These are phyloP conservation scores for Colletotrichum orbiculare DNA, from an alignment of 2,329 filamentous ascomycete species.

Conservation along the genomic window DNA sequence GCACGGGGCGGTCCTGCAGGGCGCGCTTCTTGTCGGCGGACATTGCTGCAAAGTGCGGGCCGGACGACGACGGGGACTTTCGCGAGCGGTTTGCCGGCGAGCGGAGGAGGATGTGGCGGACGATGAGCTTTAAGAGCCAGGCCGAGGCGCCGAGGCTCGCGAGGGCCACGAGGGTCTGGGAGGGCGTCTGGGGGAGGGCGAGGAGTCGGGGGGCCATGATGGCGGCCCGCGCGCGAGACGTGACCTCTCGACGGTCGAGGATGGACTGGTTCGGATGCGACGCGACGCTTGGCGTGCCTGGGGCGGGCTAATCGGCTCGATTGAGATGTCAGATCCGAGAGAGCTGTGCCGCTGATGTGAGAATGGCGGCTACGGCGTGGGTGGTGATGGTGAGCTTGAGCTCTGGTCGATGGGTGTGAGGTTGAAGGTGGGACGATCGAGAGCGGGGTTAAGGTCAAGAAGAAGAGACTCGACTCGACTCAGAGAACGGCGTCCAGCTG, in stretches of 20 bases:
- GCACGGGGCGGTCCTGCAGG: conserved; percentile 52
- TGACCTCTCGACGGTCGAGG: not conserved
- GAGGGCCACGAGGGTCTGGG: conserved; percentile 30
- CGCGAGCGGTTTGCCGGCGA: conserved; percentile 23
- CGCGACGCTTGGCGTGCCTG: conserved; percentile 5
- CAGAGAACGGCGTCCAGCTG: not conserved
- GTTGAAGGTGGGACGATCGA: not conserved
- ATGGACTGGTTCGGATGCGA: not conserved
- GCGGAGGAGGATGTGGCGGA: conserved; percentile 34
- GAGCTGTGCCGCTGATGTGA: conserved; percentile 7
- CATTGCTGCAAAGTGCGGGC: conserved; percentile 30
- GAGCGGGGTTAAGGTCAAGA: not conserved
- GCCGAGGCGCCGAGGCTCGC: conserved; percentile 27
- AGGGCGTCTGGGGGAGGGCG: conserved; percentile 26
- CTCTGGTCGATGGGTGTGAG: conserved; percentile 5
- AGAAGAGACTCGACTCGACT: not conserved
- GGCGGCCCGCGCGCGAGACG: not conserved
- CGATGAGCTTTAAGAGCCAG: conserved; percentile 34
- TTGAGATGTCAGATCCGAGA: conserved; percentile 11
- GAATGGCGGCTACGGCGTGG: not conserved
- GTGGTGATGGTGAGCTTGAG: not conserved
- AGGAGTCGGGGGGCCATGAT: conserved; percentile 1
- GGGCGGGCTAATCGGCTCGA: conserved; percentile 9
- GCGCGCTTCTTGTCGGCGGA: conserved; percentile 13
- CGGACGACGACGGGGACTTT: conserved; percentile 23